phyloP scores from a whole-genome alignment of 2,329 filamentous ascomycete genomes.

The Celoporthe dispersa region DNA sequence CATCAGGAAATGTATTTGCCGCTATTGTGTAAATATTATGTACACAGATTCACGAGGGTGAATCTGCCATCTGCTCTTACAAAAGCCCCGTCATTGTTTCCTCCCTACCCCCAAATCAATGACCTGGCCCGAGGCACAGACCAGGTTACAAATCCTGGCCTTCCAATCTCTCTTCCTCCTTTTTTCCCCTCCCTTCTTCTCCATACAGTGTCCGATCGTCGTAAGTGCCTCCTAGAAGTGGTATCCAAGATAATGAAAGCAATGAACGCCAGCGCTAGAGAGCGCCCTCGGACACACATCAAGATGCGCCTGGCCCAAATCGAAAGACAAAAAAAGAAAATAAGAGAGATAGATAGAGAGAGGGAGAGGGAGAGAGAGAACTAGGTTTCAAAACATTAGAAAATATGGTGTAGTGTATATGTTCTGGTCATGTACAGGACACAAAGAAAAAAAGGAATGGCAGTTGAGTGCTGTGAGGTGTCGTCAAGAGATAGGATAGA shows the following conservation, averaged over 20 bases:
- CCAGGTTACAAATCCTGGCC: slow-evolving; percentile 18
- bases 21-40: slow-evolving; percentile 23
- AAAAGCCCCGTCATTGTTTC: slow-evolving; percentile 4
- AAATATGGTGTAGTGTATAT: slow-evolving; percentile 27
- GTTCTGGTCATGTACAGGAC: slow-evolving; percentile 27
- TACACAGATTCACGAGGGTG: slow-evolving; percentile 19
- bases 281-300: slow-evolving; percentile 27
- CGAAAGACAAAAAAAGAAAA: not conserved
- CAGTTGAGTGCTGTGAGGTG: slow-evolving; percentile 8
- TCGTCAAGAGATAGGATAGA: slow-evolving; percentile 5
- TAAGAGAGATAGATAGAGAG: not conserved
- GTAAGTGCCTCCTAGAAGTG: slow-evolving; percentile 28
- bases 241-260: slow-evolving; percentile 30
- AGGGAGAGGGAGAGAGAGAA: not conserved
- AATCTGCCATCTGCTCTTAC: slow-evolving; percentile 17
- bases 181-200: not conserved
- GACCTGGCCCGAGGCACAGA: slow-evolving; percentile 20
- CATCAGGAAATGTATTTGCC: slow-evolving; percentile 24
- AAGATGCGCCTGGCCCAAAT: slow-evolving; percentile 12
- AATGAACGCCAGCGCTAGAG: slow-evolving; percentile 26
- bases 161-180: slow-evolving; percentile 16
- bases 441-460: slow-evolving; percentile 5
- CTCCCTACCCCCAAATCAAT: not conserved
- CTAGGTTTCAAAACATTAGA: slow-evolving; percentile 30
- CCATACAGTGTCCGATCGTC: slow-evolving; percentile 27